Evolutionary conservation across 2,329 filamentous ascomycete genomes (phyloP).

Genomic region (Apiospora kogelbergensis): DNA sequence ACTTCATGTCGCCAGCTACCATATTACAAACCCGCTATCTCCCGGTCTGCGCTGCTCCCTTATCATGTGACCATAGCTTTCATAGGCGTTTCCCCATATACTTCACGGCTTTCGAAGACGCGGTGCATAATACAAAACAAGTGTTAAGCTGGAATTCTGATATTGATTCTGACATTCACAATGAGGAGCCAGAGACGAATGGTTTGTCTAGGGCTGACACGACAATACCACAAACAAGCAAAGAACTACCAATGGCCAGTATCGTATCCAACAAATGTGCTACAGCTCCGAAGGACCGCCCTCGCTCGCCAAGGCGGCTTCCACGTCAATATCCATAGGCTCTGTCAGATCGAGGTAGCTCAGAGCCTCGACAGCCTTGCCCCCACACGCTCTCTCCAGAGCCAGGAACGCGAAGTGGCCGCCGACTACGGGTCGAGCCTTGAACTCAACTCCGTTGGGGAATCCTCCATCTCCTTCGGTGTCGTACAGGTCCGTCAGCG

Average conservation of each 20-base stretch:
- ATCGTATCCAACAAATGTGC: not conserved
- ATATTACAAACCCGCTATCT: no score
- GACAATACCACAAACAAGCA: not conserved
- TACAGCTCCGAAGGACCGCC: conserved; percentile 26
- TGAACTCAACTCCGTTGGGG: conserved; percentile 73
- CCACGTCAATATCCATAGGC: conserved; percentile 34
- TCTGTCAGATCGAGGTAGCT: conserved; percentile 43
- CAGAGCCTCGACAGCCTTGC: conserved; percentile 61
- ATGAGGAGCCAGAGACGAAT: no score
- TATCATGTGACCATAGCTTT: no score
- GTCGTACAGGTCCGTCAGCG: conserved; percentile 79
- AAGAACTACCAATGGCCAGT: not conserved
- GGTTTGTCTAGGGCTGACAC: no score
- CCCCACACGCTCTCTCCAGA: conserved; percentile 76
- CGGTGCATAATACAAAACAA: no score
- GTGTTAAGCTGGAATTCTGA: no score
- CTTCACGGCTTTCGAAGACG: no score
- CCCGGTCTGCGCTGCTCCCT: no score
- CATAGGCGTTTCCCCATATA: no score
- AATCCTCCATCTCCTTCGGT: conserved; percentile 77
- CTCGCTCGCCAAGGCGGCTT: conserved; percentile 26
- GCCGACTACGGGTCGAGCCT: conserved; percentile 79
- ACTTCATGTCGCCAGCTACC: not conserved
- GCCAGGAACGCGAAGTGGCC: conserved; percentile 85
- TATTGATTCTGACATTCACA: no score